A percentile compares a stretch with the other conserved stretches of the same genome.
phyloP scores from a whole-genome alignment of 495 filamentous ascomycete genomes.

The Astrothelium macrocarpum region DNA sequence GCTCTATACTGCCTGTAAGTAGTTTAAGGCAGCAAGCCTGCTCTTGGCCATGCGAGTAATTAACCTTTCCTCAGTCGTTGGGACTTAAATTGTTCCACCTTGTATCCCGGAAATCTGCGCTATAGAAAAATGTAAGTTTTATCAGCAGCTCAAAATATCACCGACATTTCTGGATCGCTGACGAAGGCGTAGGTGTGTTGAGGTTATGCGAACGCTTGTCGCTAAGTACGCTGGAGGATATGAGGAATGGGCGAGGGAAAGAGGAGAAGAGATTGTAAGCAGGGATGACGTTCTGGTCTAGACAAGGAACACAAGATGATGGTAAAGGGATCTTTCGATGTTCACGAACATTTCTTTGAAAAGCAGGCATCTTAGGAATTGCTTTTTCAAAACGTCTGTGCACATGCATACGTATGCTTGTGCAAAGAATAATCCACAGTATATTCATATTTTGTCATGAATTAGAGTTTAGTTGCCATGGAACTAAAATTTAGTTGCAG shows the following conservation, averaged over 20 bases:
- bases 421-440: too few relatives aligned
- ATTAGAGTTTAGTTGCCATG: too few relatives aligned
- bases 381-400: too few relatives aligned
- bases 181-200: constrained; percentile 6
- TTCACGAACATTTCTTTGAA: background rate
- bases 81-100: background rate
- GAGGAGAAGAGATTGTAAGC: background rate
- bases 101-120: constrained; percentile 16
- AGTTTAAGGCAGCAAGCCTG: background rate
- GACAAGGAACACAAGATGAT: too few relatives aligned
- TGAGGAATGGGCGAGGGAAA: constrained; percentile 19
- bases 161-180: background rate
- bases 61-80: background rate
- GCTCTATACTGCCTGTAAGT: constrained; percentile 27
- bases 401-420: too few relatives aligned
- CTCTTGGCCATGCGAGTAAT: background rate
- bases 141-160: background rate
- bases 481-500: too few relatives aligned
- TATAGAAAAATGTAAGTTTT: constrained; percentile 17
- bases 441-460: too few relatives aligned
- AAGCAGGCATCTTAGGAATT: too few relatives aligned
- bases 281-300: too few relatives aligned
- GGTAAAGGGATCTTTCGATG: background rate
- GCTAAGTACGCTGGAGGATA: constrained; percentile 17
- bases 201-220: constrained; percentile 15